Percentiles rank a stretch among this genome's conserved stretches.
Conservation (phyloP, 768 basidiomycete genomes). For the Gyrodon lividus region DNA sequence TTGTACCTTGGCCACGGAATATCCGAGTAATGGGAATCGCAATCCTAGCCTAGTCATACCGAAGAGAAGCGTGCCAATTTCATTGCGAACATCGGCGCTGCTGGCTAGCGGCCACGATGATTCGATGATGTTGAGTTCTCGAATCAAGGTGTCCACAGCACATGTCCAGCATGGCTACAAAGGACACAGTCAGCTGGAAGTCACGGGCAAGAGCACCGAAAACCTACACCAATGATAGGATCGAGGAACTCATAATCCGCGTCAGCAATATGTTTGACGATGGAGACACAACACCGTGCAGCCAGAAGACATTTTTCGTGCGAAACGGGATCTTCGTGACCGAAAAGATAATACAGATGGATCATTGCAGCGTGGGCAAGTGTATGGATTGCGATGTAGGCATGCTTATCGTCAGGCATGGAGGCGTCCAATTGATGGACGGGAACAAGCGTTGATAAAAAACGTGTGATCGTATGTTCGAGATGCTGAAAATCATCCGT, state of each 20-base stretch:
- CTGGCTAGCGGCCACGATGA: slow-evolving; percentile 61
- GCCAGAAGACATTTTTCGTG: slow-evolving; percentile 69
- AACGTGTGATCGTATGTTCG: slow-evolving; percentile 64
- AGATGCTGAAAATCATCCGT: slow-evolving; percentile 59
- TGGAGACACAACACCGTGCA: slow-evolving; percentile 55
- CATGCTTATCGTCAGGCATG: slow-evolving; percentile 56
- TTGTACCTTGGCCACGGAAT: slow-evolving; percentile 31
- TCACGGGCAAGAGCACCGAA: background rate
- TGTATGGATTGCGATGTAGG: slow-evolving; percentile 59
- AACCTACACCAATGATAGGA: slow-evolving; percentile 70
- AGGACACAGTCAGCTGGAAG: slow-evolving; percentile 5
- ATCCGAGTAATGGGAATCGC: slow-evolving; percentile 56
- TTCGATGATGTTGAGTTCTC: slow-evolving; percentile 63
- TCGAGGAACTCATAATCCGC: slow-evolving; percentile 72
- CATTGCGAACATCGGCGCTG: slow-evolving; percentile 57
- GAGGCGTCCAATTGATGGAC: slow-evolving; percentile 61
- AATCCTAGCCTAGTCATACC: slow-evolving; percentile 62
- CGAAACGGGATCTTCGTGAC: slow-evolving; percentile 54
- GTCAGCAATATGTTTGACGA: slow-evolving; percentile 63
- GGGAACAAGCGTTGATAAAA: slow-evolving; percentile 61
- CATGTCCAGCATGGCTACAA: slow-evolving; percentile 69
- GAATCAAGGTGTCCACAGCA: slow-evolving; percentile 63
- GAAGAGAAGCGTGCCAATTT: slow-evolving; percentile 59
- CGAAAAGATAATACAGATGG: slow-evolving; percentile 61
- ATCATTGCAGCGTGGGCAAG: slow-evolving; percentile 66